Conservation (phyloP, 331 rosid genomes). For the Malus hybrid region DNA sequence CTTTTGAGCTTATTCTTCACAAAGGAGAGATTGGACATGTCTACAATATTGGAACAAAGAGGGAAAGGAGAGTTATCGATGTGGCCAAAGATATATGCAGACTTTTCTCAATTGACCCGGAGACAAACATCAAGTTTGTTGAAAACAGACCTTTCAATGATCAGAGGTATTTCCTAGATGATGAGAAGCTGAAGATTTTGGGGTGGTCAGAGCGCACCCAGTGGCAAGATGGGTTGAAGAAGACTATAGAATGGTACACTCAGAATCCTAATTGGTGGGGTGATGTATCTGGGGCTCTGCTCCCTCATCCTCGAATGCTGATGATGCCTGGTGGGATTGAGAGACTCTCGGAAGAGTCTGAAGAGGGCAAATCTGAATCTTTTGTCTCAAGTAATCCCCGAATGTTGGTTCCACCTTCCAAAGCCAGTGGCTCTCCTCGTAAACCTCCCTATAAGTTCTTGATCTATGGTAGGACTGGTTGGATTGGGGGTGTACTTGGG, state of each 20-base stretch:
- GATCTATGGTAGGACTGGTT: constrained; percentile 84
- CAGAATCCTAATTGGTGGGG: constrained; percentile 93
- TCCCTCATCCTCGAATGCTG: constrained; percentile 91
- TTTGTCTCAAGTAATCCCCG: constrained; percentile 49
- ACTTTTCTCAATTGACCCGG: constrained; percentile 28
- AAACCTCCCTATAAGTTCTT: constrained; percentile 55
- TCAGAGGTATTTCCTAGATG: constrained; percentile 40
- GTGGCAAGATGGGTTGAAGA: constrained; percentile 87
- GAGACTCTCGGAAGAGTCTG: constrained; percentile 57
- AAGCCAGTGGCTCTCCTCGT: constrained; percentile 32
- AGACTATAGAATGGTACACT: constrained; percentile 86
- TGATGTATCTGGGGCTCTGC: constrained; percentile 85
- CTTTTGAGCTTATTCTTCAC: constrained; percentile 41
- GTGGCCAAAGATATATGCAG: constrained; percentile 37
- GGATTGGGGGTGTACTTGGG: constrained; percentile 87
- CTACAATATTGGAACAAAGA: constrained; percentile 39
- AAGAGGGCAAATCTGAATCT: constrained; percentile 45
- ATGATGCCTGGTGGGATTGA: constrained; percentile 95
- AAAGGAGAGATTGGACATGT: constrained; percentile 46
- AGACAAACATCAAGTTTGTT: constrained; percentile 33
- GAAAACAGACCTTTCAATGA: constrained; percentile 43
- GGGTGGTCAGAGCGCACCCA: constrained; percentile 87
- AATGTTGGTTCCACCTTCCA: constrained; percentile 71
- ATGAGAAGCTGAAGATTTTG: constrained; percentile 57
- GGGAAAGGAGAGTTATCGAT: constrained; percentile 39